phyloP scores from a whole-genome alignment of 371 early-diverging fungal species.

The Capillidium heterosporum region DNA sequence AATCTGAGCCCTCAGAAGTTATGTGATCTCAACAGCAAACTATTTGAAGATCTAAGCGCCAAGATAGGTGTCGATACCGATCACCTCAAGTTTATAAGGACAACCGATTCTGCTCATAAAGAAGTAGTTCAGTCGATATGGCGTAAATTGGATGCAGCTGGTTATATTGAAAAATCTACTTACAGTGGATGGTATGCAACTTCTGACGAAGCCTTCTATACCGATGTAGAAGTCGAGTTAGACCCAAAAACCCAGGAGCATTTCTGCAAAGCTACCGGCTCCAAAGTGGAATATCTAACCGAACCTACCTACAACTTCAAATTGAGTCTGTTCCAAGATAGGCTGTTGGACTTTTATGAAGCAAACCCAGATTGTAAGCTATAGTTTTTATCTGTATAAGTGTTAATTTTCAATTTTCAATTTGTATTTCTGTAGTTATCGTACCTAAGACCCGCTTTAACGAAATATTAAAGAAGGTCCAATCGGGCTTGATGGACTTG shows the following conservation, averaged over 20 bases:
- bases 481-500: conserved; percentile 41
- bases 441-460: conserved; percentile 35
- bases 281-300: conserved; percentile 67
- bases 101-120: conserved; percentile 60
- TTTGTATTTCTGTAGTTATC: conserved; percentile 24
- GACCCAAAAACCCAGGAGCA: conserved; percentile 5
- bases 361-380: conserved; percentile 26
- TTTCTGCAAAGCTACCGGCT: conserved; percentile 47
- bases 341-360: conserved; percentile 47
- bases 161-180: conserved; percentile 74
- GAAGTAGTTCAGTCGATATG: conserved; percentile 54
- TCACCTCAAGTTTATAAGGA: conserved; percentile 85
- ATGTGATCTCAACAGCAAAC: conserved; percentile 61
- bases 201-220: conserved; percentile 88
- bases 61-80: too few relatives aligned
- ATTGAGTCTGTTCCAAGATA: conserved; percentile 38
- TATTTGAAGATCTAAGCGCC: conserved; percentile 36
- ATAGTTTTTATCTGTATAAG: background rate
- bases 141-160: conserved; percentile 44
- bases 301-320: conserved; percentile 91
- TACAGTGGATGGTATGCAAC: conserved; percentile 93
- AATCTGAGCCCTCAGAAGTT: conserved; percentile 38
- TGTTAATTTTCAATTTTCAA: background rate
- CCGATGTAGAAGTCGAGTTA: conserved; percentile 50
- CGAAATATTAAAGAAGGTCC: conserved; percentile 34